These are phyloP conservation scores for Mucor velutinosus DNA, from an alignment of 371 early-diverging fungal genomes.

Conservation along the genomic window DNA sequence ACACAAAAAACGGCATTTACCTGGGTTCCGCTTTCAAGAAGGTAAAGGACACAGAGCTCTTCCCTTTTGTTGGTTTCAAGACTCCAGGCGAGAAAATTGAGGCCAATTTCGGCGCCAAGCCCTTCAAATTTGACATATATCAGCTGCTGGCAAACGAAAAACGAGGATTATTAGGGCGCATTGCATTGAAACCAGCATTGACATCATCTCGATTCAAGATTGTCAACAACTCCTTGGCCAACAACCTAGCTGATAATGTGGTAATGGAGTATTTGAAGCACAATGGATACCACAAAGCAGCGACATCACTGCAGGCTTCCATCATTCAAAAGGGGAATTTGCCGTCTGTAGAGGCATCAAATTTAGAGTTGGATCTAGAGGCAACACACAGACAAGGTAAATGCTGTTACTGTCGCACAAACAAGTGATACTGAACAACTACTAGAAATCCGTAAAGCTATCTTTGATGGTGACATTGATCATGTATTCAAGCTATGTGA, in stretches of 20 bases:
- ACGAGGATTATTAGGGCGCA: neutral
- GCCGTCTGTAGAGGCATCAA: neutral
- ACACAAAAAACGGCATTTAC: slow-evolving; percentile 89
- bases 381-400: slow-evolving; percentile 8
- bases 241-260: slow-evolving; percentile 46
- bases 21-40: slow-evolving; percentile 63
- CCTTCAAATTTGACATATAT: slow-evolving; percentile 85
- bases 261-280: slow-evolving; percentile 77
- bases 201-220: neutral
- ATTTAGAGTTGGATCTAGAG: neutral
- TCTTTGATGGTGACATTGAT: slow-evolving; percentile 75
- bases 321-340: neutral
- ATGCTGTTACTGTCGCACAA: slow-evolving; percentile 5
- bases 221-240: slow-evolving; percentile 5
- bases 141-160: slow-evolving; percentile 54
- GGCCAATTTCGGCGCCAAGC: slow-evolving; percentile 91
- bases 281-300: slow-evolving; percentile 75
- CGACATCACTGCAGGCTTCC: slow-evolving; percentile 50
- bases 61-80: slow-evolving; percentile 90
- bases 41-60: slow-evolving; percentile 55
- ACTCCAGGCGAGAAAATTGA: slow-evolving; percentile 84
- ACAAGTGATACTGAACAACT: neutral
- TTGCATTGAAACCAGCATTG: slow-evolving; percentile 1
- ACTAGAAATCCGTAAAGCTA: slow-evolving; percentile 68
- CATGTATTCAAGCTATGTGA: slow-evolving; percentile 66